Percentiles rank a stretch among this genome's conserved stretches.
phyloP scores from a whole-genome alignment of 2,329 filamentous ascomycete genomes.

The Chaetomiaceae sp. region DNA sequence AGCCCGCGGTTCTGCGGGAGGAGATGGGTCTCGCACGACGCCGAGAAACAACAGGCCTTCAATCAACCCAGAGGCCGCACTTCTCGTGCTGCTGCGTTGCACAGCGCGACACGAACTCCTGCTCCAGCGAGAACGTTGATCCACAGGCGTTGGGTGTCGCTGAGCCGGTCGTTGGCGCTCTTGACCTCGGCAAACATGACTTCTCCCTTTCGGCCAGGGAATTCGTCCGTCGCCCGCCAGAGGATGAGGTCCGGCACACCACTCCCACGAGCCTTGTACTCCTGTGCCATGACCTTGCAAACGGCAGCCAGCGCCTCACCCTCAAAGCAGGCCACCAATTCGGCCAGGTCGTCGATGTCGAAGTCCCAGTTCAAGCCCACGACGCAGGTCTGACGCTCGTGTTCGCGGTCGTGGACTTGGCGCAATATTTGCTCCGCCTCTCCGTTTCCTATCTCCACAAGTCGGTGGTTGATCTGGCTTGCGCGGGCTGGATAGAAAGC shows the following conservation, averaged over 20 bases:
- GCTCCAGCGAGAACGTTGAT: conserved; percentile 87
- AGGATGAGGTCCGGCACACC: conserved; percentile 91
- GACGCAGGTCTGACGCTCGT: conserved; percentile 72
- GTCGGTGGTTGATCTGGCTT: conserved; percentile 80
- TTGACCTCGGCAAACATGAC: conserved; percentile 78
- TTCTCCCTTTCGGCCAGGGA: conserved; percentile 40
- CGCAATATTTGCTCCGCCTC: conserved; percentile 62
- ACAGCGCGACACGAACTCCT: conserved; percentile 81
- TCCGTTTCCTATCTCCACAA: conserved; percentile 85
- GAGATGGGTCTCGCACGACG: neutral
- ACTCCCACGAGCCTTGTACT: conserved; percentile 80
- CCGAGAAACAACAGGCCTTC: neutral
- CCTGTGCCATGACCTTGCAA: conserved; percentile 92
- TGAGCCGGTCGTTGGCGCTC: conserved; percentile 84
- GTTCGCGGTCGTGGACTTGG: conserved; percentile 63
- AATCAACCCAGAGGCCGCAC: conserved; percentile 39
- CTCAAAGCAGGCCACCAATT: conserved; percentile 73
- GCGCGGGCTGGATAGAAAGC: conserved; percentile 82
- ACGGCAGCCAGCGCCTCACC: conserved; percentile 76
- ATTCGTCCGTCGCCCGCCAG: conserved; percentile 53
- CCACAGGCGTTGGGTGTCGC: conserved; percentile 94
- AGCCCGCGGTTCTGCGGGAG: neutral
- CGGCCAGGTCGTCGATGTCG: conserved; percentile 68
- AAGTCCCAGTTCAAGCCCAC: conserved; percentile 91
- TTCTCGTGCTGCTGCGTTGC: conserved; percentile 55